phyloP scores from a whole-genome alignment of 2,329 filamentous ascomycete species.

The Diaporthe eres region DNA sequence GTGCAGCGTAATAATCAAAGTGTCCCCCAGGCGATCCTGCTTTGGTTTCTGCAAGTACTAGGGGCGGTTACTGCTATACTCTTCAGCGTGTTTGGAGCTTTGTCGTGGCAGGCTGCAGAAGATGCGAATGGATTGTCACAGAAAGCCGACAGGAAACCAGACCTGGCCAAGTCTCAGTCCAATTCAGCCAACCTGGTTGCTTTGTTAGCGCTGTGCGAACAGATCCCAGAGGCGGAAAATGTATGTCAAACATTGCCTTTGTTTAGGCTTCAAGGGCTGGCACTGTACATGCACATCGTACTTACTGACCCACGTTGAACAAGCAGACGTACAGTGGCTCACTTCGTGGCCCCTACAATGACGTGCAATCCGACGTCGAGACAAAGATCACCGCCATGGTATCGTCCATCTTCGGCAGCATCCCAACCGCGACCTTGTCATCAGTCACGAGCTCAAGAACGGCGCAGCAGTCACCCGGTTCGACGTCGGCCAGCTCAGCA shows the following conservation, averaged over 20 bases:
- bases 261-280: too few relatives aligned
- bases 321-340: background rate
- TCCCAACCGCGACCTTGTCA: background rate
- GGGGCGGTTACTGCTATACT: constrained; percentile 27
- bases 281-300: too few relatives aligned
- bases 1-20: background rate
- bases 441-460: background rate
- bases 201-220: constrained; percentile 13
- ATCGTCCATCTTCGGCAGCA: too few relatives aligned
- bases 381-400: background rate
- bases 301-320: background rate
- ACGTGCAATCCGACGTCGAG: background rate
- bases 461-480: too few relatives aligned
- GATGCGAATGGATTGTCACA: constrained; percentile 5
- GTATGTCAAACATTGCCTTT: constrained; percentile 6
- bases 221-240: background rate
- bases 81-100: constrained; percentile 17
- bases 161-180: too few relatives aligned
- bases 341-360: background rate
- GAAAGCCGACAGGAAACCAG: too few relatives aligned
- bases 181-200: constrained; percentile 24
- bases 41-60: constrained; percentile 28
- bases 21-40: constrained; percentile 17
- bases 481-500: background rate
- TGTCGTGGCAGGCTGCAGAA: constrained; percentile 21